Percentiles rank a stretch among this genome's conserved stretches.
phyloP scores from a whole-genome alignment of 2,329 filamentous ascomycete species.

The Hypoxylon sp. region DNA sequence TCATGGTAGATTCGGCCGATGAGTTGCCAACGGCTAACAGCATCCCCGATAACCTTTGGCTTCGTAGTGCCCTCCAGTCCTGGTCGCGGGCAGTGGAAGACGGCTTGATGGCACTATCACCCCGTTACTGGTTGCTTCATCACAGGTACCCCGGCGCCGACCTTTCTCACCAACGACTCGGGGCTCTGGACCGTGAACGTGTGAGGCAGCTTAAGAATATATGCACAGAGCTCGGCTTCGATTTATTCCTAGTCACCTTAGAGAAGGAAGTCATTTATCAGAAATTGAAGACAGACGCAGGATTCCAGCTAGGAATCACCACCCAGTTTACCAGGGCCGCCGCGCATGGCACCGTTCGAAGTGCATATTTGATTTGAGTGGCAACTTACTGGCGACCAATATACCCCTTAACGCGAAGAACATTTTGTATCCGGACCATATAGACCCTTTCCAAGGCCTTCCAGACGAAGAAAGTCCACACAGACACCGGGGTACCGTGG shows the following conservation, averaged over 20 bases:
- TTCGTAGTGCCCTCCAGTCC: slow-evolving; percentile 36
- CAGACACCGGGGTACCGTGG: slow-evolving; percentile 44
- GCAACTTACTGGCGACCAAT: slow-evolving; percentile 28
- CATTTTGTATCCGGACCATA: slow-evolving; percentile 36
- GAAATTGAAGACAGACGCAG: no score
- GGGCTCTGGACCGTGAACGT: slow-evolving; percentile 40
- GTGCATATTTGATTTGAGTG: slow-evolving; percentile 42
- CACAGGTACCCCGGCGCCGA: slow-evolving; percentile 48
- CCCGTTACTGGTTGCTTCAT: slow-evolving; percentile 45
- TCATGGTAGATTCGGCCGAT: slow-evolving; percentile 42
- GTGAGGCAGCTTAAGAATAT: slow-evolving; percentile 40
- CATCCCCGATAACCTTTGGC: neutral
- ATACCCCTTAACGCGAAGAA: slow-evolving; percentile 31
- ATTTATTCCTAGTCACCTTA: slow-evolving; percentile 46
- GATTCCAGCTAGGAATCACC: no score
- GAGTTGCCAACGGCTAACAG: slow-evolving; percentile 36
- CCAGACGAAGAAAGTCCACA: slow-evolving; percentile 38
- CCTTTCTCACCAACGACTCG: slow-evolving; percentile 42
- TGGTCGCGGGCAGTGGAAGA: slow-evolving; percentile 39
- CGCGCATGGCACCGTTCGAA: slow-evolving; percentile 31
- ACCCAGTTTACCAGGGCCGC: slow-evolving; percentile 24
- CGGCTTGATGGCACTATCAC: slow-evolving; percentile 15
- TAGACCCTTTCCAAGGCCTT: slow-evolving; percentile 31
- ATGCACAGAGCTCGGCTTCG: slow-evolving; percentile 40
- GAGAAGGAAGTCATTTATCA: slow-evolving; percentile 45